Evolutionary conservation across 2,329 filamentous ascomycete genomes (phyloP).

Genomic region (Davidsoniella eucalypti): DNA sequence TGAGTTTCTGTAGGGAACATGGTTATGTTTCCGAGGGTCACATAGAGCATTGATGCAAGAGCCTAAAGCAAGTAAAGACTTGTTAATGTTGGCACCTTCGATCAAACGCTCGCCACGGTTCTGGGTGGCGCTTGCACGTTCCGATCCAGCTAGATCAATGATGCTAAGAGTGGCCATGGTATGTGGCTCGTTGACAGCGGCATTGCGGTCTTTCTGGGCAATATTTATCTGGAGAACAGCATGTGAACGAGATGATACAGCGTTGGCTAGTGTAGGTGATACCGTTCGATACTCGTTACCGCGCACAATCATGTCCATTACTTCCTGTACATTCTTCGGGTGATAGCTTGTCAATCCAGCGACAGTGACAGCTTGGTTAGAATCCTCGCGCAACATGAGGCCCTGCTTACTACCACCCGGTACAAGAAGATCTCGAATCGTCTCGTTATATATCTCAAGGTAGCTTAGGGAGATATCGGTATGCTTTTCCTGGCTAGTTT

Average conservation of each 20-base stretch:
- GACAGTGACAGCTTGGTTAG: slow-evolving; percentile 82
- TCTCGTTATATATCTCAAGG: slow-evolving; percentile 98
- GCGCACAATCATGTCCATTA: slow-evolving; percentile 97
- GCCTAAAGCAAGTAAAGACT: slow-evolving; percentile 82
- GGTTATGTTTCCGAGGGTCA: slow-evolving; percentile 77
- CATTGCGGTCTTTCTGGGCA: slow-evolving; percentile 84
- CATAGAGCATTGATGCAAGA: slow-evolving; percentile 98
- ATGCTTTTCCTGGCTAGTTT: slow-evolving; percentile 67
- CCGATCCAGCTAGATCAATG: slow-evolving; percentile 91
- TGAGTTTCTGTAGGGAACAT: slow-evolving; percentile 94
- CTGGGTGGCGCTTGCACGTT: slow-evolving; percentile 90
- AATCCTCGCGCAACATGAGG: slow-evolving; percentile 85
- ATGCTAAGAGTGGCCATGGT: slow-evolving; percentile 98
- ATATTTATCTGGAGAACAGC: slow-evolving; percentile 96
- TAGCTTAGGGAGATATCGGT: slow-evolving; percentile 89
- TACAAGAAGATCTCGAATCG: slow-evolving; percentile 86
- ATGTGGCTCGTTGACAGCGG: slow-evolving; percentile 80
- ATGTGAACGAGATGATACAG: slow-evolving; percentile 91
- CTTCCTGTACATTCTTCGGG: slow-evolving; percentile 79
- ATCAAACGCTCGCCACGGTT: slow-evolving; percentile 81
- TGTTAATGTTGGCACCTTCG: slow-evolving; percentile 98
- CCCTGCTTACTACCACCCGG: slow-evolving; percentile 67
- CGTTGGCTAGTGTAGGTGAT: slow-evolving; percentile 92
- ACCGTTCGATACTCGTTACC: slow-evolving; percentile 92
- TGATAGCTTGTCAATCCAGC: slow-evolving; percentile 80